Evolutionary conservation across 768 basidiomycete genomes (phyloP).

Genomic region (Leccinum disarticulatum): DNA sequence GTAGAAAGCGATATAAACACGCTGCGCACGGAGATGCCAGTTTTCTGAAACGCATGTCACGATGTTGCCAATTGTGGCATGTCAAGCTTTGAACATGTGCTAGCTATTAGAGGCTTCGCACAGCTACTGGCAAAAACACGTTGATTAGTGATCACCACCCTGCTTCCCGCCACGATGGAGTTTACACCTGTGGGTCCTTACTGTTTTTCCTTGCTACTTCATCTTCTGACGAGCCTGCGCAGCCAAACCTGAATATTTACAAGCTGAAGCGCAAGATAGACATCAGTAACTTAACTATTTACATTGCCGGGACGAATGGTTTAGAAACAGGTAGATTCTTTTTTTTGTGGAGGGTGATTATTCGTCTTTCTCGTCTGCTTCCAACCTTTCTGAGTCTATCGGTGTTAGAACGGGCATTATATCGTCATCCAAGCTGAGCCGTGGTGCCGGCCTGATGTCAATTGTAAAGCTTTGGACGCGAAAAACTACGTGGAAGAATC

Average conservation of each 20-base stretch:
- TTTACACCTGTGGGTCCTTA: conserved; percentile 31
- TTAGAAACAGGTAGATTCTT: conserved; percentile 21
- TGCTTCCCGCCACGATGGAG: conserved; percentile 22
- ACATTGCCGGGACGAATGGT: conserved; percentile 8
- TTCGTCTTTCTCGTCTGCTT: background rate
- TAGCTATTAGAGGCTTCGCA: background rate
- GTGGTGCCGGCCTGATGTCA: conserved; percentile 20
- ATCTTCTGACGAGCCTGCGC: conserved; percentile 1
- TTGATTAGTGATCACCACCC: conserved; percentile 10
- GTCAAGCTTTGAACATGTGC: conserved; percentile 16
- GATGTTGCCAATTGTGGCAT: conserved; percentile 20
- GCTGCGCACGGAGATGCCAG: background rate
- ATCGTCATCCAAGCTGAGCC: conserved; percentile 33
- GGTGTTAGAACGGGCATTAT: conserved; percentile 26
- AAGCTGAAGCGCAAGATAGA: conserved; percentile 27
- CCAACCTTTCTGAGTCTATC: conserved; percentile 8
- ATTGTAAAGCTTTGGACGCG: background rate
- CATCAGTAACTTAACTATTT: conserved; percentile 24
- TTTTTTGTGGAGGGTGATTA: conserved; percentile 27
- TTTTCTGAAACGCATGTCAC: background rate
- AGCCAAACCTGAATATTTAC: conserved; percentile 22
- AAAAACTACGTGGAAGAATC: conserved; percentile 16
- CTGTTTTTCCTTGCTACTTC: background rate
- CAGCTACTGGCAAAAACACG: conserved; percentile 20
- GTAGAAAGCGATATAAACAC: background rate